phyloP scores from a whole-genome alignment of 176 grass and related monocot species.

The Avena eriantha region DNA sequence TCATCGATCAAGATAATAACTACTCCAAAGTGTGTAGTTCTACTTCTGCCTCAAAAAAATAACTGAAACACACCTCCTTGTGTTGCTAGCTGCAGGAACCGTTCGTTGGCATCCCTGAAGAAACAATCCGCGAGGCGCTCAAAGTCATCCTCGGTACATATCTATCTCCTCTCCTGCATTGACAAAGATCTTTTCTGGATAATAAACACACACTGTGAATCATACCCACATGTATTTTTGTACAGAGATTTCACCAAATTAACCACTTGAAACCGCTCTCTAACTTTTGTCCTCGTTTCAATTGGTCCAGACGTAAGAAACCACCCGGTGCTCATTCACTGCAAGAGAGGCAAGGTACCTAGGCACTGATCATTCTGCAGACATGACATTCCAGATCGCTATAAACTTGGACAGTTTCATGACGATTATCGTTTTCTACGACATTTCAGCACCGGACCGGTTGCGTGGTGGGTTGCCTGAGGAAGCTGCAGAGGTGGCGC shows the following conservation, averaged over 20 bases:
- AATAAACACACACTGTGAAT: not conserved
- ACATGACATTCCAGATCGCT: not conserved
- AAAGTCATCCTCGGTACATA: slow-evolving; percentile 79
- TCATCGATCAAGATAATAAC: not conserved
- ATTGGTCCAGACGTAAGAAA: slow-evolving; percentile 69
- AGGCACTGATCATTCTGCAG: not conserved
- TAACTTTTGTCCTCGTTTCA: slow-evolving; percentile 3
- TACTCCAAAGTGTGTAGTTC: not conserved
- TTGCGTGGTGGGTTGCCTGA: slow-evolving; percentile 83
- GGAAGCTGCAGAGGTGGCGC: slow-evolving; percentile 86
- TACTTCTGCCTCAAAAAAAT: slow-evolving; percentile 13
- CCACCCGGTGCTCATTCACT: slow-evolving; percentile 90
- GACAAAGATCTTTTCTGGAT: not conserved
- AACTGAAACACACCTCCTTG: not conserved
- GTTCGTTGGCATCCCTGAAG: slow-evolving; percentile 72
- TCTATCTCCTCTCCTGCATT: not conserved
- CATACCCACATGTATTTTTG: no score
- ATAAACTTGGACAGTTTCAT: not conserved
- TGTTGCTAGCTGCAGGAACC: slow-evolving; percentile 56
- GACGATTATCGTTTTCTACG: not conserved
- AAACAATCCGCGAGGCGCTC: slow-evolving; percentile 78
- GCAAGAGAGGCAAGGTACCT: slow-evolving; percentile 86
- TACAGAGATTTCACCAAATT: not conserved
- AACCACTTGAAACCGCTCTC: not conserved
- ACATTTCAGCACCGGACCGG: slow-evolving; percentile 86